Evolutionary conservation across 2,329 filamentous ascomycete species (phyloP).

Genomic region (Endoconidiophora laricicola): DNA sequence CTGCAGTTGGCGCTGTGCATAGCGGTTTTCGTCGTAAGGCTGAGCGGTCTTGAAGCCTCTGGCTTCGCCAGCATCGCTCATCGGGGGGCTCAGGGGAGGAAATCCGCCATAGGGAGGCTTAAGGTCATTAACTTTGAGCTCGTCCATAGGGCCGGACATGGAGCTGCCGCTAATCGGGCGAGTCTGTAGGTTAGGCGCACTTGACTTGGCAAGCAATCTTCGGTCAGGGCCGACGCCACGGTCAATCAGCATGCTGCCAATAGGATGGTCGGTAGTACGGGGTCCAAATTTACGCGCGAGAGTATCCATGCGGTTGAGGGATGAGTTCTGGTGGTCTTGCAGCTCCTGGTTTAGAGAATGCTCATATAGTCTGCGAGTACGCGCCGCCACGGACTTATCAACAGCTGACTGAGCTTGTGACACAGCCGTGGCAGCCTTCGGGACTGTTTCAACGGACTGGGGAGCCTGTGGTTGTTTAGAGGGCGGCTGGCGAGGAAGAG

Average conservation of each 20-base stretch:
- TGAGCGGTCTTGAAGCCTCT: conserved; percentile 58
- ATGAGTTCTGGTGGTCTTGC: conserved; percentile 63
- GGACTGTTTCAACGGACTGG: neutral
- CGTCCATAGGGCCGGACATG: conserved; percentile 10
- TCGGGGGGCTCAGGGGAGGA: conserved; percentile 34
- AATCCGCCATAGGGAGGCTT: conserved; percentile 20
- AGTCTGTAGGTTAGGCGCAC: conserved; percentile 45
- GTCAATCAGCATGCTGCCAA: conserved; percentile 27
- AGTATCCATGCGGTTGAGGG: conserved; percentile 64
- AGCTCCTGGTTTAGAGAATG: conserved; percentile 64
- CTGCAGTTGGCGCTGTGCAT: conserved; percentile 64
- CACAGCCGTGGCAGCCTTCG: neutral
- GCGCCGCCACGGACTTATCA: conserved; percentile 35
- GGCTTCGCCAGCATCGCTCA: conserved; percentile 64
- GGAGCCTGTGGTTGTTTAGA: neutral
- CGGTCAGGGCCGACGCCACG: conserved; percentile 27
- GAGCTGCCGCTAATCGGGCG: conserved; percentile 8
- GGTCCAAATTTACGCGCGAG: conserved; percentile 44
- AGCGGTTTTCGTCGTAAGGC: conserved; percentile 72
- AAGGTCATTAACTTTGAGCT: conserved; percentile 16
- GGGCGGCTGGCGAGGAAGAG: neutral
- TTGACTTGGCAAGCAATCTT: conserved; percentile 37
- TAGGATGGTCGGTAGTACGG: conserved; percentile 37
- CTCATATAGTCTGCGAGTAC: conserved; percentile 65
- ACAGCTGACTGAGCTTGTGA: neutral